phyloP scores from a whole-genome alignment of 2,329 filamentous ascomycete genomes.

The Microcyclosporella mali region DNA sequence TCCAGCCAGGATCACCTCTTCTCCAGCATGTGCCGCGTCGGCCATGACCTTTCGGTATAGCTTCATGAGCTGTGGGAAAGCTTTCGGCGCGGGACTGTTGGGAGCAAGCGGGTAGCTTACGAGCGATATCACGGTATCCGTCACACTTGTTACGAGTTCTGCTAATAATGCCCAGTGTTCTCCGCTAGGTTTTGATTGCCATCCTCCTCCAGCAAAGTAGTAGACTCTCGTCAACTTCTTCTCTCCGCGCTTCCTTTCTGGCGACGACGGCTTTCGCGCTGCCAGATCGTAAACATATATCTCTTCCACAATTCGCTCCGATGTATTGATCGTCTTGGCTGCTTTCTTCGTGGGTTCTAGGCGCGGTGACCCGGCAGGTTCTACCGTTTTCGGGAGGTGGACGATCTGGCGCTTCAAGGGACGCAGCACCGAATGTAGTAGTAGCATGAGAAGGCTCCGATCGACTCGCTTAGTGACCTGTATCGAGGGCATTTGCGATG shows the following conservation, averaged over 20 bases:
- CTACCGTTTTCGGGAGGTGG: constrained; percentile 26
- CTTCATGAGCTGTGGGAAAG: constrained; percentile 44
- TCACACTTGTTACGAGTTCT: constrained; percentile 40
- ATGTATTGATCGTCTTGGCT: constrained; percentile 31
- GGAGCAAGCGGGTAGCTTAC: constrained; percentile 52
- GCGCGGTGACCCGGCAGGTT: constrained; percentile 36
- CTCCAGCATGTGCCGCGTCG: constrained; percentile 33
- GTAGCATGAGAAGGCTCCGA: constrained; percentile 30
- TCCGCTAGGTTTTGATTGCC: constrained; percentile 45
- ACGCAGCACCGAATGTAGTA: constrained; percentile 35
- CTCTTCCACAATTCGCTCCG: constrained; percentile 37
- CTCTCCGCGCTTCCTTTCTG: constrained; percentile 3
- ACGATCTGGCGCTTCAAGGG: constrained; percentile 35
- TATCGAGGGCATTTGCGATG: constrained; percentile 20
- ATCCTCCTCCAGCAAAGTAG: constrained; percentile 54
- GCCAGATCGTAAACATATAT: constrained; percentile 44
- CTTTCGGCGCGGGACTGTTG: constrained; percentile 42
- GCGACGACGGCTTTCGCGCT: not conserved
- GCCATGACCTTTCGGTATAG: constrained; percentile 41
- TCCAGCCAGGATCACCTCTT: constrained; percentile 47
- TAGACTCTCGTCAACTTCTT: constrained; percentile 38
- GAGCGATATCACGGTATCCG: constrained; percentile 38
- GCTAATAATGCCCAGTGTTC: constrained; percentile 50
- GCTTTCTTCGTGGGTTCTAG: constrained; percentile 34
- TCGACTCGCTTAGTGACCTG: constrained; percentile 34